Evolutionary conservation across 805 yeast species (phyloP).

Genomic region (Wickerhamiella azyma): DNA sequence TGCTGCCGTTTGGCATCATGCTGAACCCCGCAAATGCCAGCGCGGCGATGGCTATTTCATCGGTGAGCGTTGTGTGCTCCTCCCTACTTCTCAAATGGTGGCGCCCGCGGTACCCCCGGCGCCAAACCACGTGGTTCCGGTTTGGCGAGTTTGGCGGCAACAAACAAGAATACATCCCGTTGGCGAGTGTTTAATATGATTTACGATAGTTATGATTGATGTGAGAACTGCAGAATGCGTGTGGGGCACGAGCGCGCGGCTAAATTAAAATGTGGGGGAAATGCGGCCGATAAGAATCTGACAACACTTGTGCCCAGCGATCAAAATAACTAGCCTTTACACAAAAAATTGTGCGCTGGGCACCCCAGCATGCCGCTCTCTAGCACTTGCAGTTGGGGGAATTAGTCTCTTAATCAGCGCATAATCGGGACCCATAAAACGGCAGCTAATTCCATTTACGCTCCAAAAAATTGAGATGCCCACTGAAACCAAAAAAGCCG

Average conservation of each 20-base stretch:
- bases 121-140: background rate
- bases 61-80: constrained; percentile 75
- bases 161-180: background rate
- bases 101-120: constrained; percentile 1
- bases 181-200: background rate
- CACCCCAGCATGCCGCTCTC: background rate
- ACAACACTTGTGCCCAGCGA: no score
- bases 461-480: background rate
- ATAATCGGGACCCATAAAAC: background rate
- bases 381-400: background rate
- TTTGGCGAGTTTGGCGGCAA: background rate
- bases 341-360: no score
- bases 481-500: background rate
- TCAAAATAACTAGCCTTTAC: no score
- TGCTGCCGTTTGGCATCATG: constrained; percentile 58
- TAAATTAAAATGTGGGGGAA: no score
- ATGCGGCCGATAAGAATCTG: no score
- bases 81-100: constrained; percentile 59
- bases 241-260: no score
- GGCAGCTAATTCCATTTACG: background rate
- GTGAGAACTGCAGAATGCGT: no score
- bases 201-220: background rate
- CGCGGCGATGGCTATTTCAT: constrained; percentile 85
- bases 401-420: background rate
- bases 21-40: constrained; percentile 86